Base-by-base conservation (phyloP, 2,329 filamentous ascomycete species). In the Cytospora piceicola region DNA sequence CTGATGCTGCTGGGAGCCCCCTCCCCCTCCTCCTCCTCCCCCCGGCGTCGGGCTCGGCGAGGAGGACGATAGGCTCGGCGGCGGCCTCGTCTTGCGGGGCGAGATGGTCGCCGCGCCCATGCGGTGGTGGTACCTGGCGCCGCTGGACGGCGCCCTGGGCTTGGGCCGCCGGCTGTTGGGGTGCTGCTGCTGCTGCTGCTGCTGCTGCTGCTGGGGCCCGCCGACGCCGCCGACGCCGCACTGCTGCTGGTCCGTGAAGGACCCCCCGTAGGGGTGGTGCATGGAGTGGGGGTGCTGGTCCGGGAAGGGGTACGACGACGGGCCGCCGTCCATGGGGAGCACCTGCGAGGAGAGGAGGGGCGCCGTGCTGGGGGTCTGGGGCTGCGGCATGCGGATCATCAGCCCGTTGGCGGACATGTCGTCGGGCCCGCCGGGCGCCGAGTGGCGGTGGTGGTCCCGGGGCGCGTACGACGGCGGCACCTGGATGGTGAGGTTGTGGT, bases 301-400 rank as follows among this genome's bases (percentile, higher is more conserved):
- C 2, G 65, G 65, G 58, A 67, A 67, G 36, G 65, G 65, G 49
- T 53, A 67, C 11, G 53, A 29, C 17, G 52, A 32, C 34, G 27
- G 46, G 64, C 51, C 74, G 29, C 71, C 74, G 8, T 74, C 77
- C 24, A 75, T 75, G 7, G 75, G 74, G 55, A 49, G 75, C 67
- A 70, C 71, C 74, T 69, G 76, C 66, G 61, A 72, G 64, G 69
- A 79, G 62, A 80, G 73, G 29, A 80, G 73, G 17, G 66, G 64
- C 9, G 77, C 73, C 7, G 79, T 75, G 32, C 76, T 74, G 0
- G 76, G 73, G 6, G 72, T 67, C 0, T 75, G 80, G 4, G 81
- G 78, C 66, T 83, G 82, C 22, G 82, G 82, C 82, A 84, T 83
- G 70, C 85, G 81, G 65, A 86, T 83, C 80, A 84, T 82, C 65